These are phyloP conservation scores for Pinus albicaulis DNA, from an alignment of 75 land plant genomes.

Conservation along the genomic window DNA sequence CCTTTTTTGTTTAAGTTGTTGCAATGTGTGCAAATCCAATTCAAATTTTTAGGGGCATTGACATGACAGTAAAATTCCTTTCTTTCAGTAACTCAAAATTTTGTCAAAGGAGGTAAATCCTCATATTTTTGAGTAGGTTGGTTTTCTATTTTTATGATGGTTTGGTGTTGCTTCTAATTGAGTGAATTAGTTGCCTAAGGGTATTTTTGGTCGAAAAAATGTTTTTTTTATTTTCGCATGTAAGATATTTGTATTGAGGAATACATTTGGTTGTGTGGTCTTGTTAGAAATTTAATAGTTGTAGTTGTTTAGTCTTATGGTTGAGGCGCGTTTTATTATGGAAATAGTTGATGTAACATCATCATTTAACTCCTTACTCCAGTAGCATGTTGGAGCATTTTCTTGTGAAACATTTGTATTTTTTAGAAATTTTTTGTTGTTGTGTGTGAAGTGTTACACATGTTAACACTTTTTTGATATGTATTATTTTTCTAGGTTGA, in stretches of 20 bases:
- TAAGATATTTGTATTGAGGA: too few species aligned
- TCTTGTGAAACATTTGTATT: background rate
- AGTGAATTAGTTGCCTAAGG: background rate
- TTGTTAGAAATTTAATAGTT: too few species aligned
- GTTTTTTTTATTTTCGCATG: too few species aligned
- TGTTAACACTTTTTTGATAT: background rate
- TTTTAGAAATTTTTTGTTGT: background rate
- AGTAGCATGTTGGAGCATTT: background rate
- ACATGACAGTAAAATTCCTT: constrained; percentile 75
- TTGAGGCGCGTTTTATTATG: too few species aligned
- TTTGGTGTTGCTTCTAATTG: background rate
- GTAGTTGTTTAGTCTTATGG: too few species aligned
- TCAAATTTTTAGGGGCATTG: constrained; percentile 82
- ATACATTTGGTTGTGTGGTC: too few species aligned
- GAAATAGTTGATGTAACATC: too few species aligned
- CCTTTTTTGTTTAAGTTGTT: constrained; percentile 47
- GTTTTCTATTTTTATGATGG: background rate
- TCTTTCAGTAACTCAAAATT: constrained; percentile 65
- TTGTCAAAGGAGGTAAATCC: constrained; percentile 72
- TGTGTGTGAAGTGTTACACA: background rate
- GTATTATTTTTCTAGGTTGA: constrained; percentile 61
- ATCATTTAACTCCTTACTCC: too few species aligned
- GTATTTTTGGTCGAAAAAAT: background rate
- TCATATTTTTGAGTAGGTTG: background rate
- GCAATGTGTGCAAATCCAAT: constrained; percentile 86